Percentiles rank a stretch among this genome's conserved stretches.
Conservation (phyloP, 225 moss, liverwort and hornwort species). For the Pseudisothecium myosuroides region DNA sequence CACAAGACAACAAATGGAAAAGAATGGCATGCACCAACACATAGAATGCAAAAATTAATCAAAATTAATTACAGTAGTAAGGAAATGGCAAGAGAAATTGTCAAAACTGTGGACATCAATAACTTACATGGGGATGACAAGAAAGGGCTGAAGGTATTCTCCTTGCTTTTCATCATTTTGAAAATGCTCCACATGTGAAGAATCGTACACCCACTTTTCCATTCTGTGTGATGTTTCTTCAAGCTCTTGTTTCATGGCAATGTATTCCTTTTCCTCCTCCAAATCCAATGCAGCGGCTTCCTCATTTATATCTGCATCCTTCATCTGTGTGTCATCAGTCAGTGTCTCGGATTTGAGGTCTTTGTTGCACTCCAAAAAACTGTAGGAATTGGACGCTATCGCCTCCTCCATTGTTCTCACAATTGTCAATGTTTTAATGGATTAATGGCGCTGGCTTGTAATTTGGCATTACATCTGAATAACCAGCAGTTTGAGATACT, state of each 20-base stretch:
- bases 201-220: not conserved
- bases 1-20: not conserved
- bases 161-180: not conserved
- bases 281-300: not conserved
- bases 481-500: not conserved
- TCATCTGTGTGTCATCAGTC: not conserved
- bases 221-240: not conserved
- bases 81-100: not conserved
- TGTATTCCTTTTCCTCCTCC: conserved; percentile 22
- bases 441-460: accelerated
- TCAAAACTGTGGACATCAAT: accelerated
- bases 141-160: not conserved
- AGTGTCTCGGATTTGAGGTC: not conserved
- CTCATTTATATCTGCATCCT: not conserved
- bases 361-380: conserved; percentile 36
- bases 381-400: not conserved
- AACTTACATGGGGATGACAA: conserved; percentile 17
- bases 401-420: not conserved
- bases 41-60: no score
- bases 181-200: not conserved
- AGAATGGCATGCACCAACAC: no score
- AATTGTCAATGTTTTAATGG: not conserved
- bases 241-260: conserved; percentile 17
- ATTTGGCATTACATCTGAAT: not conserved
- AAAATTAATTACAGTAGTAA: no score